A percentile compares a stretch with the other conserved stretches of the same genome.
These are phyloP conservation scores for Boletus fagicola DNA, from an alignment of 768 basidiomycete species.

Conservation along the genomic window DNA sequence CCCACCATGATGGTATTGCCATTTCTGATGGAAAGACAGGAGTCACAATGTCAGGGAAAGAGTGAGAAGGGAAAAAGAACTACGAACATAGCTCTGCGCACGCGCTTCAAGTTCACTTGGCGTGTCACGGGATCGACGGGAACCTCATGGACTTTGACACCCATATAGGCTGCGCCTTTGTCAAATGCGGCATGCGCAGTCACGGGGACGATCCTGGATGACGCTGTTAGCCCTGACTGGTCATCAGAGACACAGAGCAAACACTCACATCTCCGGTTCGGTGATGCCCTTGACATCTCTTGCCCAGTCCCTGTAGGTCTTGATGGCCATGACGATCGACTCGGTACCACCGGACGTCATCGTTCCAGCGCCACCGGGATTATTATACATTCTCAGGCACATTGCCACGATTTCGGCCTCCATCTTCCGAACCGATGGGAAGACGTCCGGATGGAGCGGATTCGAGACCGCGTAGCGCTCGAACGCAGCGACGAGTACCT, in stretches of 20 bases:
- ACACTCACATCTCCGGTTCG: constrained; percentile 84
- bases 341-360: constrained; percentile 97
- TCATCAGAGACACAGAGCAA: neutral
- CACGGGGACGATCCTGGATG: constrained; percentile 68
- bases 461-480: constrained; percentile 82
- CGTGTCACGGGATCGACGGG: constrained; percentile 78
- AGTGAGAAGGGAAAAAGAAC: neutral
- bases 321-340: constrained; percentile 92
- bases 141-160: constrained; percentile 85
- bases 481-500: constrained; percentile 78
- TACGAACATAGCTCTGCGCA: constrained; percentile 84
- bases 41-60: constrained; percentile 2
- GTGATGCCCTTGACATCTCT: constrained; percentile 79
- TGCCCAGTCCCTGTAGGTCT: constrained; percentile 95
- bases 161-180: constrained; percentile 86
- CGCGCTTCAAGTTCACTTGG: constrained; percentile 70
- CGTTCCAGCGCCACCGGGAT: constrained; percentile 81
- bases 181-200: constrained; percentile 95
- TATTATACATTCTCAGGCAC: constrained; percentile 82
- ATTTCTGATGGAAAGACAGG: constrained; percentile 49
- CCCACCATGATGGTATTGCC: constrained; percentile 82
- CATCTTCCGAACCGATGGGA: constrained; percentile 94
- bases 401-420: constrained; percentile 92
- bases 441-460: constrained; percentile 90
- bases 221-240: neutral